A percentile compares a stretch with the other conserved stretches of the same genome.
These are phyloP conservation scores for Aspergillus heteromorphus DNA, from an alignment of 495 filamentous ascomycete species.

Conservation along the genomic window DNA sequence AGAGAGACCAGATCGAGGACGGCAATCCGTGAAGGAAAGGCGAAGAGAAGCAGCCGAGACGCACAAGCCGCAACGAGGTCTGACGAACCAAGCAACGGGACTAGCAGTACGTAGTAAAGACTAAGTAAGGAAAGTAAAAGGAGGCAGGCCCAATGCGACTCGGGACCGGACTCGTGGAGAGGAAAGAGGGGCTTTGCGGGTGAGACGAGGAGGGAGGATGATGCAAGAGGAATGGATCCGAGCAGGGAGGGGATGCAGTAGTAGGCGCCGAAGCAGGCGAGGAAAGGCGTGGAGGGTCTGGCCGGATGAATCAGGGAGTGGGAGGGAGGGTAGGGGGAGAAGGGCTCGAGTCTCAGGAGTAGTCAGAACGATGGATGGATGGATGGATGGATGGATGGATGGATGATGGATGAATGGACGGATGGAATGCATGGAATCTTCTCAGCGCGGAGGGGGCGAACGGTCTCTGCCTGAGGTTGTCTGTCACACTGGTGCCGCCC, in stretches of 20 bases:
- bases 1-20: background rate
- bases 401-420: background rate
- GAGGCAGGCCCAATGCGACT: background rate
- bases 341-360: background rate
- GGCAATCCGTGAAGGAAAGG: background rate
- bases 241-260: background rate
- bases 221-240: background rate
- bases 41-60: background rate
- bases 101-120: too few relatives aligned
- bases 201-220: background rate
- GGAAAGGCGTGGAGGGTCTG: background rate
- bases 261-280: background rate
- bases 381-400: background rate
- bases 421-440: background rate
- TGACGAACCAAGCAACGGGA: background rate
- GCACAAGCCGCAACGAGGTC: conserved; percentile 1
- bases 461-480: background rate
- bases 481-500: too few relatives aligned
- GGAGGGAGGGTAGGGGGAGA: background rate
- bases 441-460: background rate
- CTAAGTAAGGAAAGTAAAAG: too few relatives aligned
- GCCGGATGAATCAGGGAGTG: conserved; percentile 1
- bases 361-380: background rate
- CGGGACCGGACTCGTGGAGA: background rate
- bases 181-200: conserved; percentile 4